These are phyloP conservation scores for Pestalotiopsis sp. DNA, from an alignment of 2,329 filamentous ascomycete species.

Conservation along the genomic window DNA sequence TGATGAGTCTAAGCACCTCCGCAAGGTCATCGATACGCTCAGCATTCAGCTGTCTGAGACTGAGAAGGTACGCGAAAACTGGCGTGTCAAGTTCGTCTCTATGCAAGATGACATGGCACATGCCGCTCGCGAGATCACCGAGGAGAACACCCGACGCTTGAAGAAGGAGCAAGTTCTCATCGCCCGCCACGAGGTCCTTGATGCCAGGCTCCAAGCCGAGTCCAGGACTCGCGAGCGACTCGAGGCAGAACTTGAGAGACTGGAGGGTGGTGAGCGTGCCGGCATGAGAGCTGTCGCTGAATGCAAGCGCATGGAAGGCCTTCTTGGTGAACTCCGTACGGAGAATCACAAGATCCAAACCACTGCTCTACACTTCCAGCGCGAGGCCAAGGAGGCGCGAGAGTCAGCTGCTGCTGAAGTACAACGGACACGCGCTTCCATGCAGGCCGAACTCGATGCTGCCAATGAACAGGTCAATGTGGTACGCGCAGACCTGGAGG, in stretches of 20 bases:
- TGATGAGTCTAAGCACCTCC: conserved; percentile 72
- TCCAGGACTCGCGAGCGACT: conserved; percentile 69
- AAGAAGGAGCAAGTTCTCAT: conserved; percentile 79
- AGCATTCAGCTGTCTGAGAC: conserved; percentile 84
- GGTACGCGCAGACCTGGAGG: conserved; percentile 79
- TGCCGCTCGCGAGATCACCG: conserved; percentile 77
- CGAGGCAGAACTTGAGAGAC: conserved; percentile 66
- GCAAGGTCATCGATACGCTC: conserved; percentile 72
- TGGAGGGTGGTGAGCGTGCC: conserved; percentile 66
- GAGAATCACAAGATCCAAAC: conserved; percentile 76
- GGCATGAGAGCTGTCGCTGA: conserved; percentile 67
- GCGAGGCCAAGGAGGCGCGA: conserved; percentile 82
- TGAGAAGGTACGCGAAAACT: conserved; percentile 78
- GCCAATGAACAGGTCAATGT: conserved; percentile 86
- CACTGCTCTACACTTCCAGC: conserved; percentile 69
- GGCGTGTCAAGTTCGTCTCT: conserved; percentile 81
- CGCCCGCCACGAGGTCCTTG: conserved; percentile 78
- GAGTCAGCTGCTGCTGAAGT: conserved; percentile 81
- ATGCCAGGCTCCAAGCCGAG: conserved; percentile 76
- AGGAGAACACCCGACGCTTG: conserved; percentile 79
- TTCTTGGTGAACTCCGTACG: conserved; percentile 59
- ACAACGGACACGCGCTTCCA: conserved; percentile 74
- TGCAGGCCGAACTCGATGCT: conserved; percentile 81
- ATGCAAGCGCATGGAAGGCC: conserved; percentile 59
- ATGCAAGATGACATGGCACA: conserved; percentile 86